Evolutionary conservation across 805 yeast species (phyloP).

Genomic region (Metschnikowia henanensis): DNA sequence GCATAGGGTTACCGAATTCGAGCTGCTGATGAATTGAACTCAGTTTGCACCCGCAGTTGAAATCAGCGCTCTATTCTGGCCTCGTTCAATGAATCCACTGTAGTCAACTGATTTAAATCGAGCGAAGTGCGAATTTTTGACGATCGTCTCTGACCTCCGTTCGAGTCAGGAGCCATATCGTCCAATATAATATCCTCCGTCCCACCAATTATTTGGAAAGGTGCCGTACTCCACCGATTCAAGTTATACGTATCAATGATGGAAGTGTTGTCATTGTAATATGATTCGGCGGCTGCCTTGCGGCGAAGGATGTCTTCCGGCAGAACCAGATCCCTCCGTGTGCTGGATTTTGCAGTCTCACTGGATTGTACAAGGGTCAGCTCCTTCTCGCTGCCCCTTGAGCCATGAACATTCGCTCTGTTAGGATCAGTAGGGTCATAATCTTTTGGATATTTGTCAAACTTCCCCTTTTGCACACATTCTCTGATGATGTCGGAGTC

Average conservation of each 20-base stretch:
- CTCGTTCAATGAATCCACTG: slow-evolving; percentile 28
- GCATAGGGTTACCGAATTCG: no score
- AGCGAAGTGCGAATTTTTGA: slow-evolving; percentile 33
- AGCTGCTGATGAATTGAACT: no score
- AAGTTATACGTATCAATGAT: slow-evolving; percentile 33
- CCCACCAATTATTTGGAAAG: slow-evolving; percentile 33
- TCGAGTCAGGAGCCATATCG: slow-evolving; percentile 19
- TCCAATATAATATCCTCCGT: slow-evolving; percentile 56
- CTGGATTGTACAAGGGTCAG: slow-evolving; percentile 1
- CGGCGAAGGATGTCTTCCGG: slow-evolving; percentile 2
- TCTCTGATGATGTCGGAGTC: slow-evolving; percentile 78
- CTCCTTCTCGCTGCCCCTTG: slow-evolving; percentile 1
- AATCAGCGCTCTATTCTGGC: slow-evolving; percentile 2
- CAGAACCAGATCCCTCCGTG: slow-evolving; percentile 2
- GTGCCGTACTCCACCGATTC: slow-evolving; percentile 28
- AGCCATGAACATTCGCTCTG: slow-evolving; percentile 35
- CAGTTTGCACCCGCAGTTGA: no score
- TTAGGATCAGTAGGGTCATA: slow-evolving; percentile 84
- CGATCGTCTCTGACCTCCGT: slow-evolving; percentile 18
- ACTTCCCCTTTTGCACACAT: slow-evolving; percentile 65
- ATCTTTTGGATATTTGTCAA: slow-evolving; percentile 59
- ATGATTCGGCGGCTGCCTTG: slow-evolving; percentile 30
- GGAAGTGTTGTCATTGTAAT: slow-evolving; percentile 37
- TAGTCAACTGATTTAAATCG: slow-evolving; percentile 37
- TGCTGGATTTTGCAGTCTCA: slow-evolving; percentile 6